Conservation (phyloP, 148 eudicot genomes). For the Vaccinium myrtillus region DNA sequence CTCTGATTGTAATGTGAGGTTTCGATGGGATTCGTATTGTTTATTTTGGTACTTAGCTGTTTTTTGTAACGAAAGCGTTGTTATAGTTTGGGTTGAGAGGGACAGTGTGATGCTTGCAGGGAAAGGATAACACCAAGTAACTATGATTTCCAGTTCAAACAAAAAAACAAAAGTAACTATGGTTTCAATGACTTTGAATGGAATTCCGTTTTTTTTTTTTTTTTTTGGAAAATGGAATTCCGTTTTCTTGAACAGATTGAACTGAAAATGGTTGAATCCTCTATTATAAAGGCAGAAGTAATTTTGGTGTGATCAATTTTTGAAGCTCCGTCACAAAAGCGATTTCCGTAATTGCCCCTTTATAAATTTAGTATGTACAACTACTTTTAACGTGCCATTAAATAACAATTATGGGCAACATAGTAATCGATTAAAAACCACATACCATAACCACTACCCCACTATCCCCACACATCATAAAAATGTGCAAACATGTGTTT, state of each 20-base stretch:
- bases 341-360: background rate
- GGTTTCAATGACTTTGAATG: background rate
- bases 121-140: background rate
- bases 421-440: background rate
- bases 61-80: too few species aligned
- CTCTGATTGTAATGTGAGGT: slow-evolving; percentile 76
- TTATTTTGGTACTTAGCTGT: background rate
- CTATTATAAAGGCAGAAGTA: background rate
- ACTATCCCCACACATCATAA: background rate
- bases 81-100: background rate
- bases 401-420: background rate
- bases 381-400: background rate
- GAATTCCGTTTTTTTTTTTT: background rate
- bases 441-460: background rate
- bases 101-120: background rate
- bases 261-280: background rate
- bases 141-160: background rate
- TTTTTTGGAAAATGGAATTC: background rate
- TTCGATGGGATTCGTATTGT: background rate
- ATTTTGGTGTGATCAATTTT: background rate
- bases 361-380: background rate
- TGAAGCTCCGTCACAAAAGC: background rate
- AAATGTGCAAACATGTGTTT: background rate
- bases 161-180: background rate
- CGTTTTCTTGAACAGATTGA: background rate